Percentiles rank a stretch among this genome's conserved stretches.
phyloP scores from a whole-genome alignment of 2,329 filamentous ascomycete species.

The Nectriaceae sp. region DNA sequence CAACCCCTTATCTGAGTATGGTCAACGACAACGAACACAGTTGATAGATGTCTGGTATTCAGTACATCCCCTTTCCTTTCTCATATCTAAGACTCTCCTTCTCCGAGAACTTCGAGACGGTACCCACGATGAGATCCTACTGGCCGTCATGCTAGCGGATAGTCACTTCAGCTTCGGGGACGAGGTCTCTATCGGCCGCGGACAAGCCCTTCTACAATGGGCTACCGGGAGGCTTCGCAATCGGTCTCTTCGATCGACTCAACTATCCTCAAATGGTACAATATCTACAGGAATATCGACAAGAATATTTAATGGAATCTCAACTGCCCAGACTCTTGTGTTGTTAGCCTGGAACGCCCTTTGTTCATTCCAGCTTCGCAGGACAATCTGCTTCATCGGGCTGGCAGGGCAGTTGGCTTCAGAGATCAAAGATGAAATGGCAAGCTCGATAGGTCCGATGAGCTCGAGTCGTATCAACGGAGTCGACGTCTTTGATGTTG shows the following conservation, averaged over 20 bases:
- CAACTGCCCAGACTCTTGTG: constrained; percentile 36
- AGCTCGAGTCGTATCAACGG: constrained; percentile 42
- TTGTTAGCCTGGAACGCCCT: constrained; percentile 41
- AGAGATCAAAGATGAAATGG: constrained; percentile 35
- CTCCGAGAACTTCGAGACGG: constrained; percentile 39
- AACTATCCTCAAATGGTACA: constrained; percentile 20
- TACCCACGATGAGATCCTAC: constrained; percentile 40
- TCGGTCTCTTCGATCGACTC: constrained; percentile 24
- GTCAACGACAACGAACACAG: constrained; percentile 35
- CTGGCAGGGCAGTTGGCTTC: constrained; percentile 34
- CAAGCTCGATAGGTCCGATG: constrained; percentile 26
- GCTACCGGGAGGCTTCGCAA: constrained; percentile 35
- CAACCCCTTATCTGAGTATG: constrained; percentile 32
- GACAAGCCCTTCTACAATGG: constrained; percentile 36
- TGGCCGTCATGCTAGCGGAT: constrained; percentile 42
- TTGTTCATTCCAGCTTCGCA: constrained; percentile 32
- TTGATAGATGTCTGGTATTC: constrained; percentile 46
- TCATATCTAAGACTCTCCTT: constrained; percentile 44
- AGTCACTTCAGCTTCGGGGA: constrained; percentile 37
- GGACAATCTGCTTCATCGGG: constrained; percentile 37
- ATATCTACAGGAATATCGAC: constrained; percentile 32
- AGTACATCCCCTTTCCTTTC: constrained; percentile 39
- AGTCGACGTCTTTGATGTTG: constrained; percentile 41
- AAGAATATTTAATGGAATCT: constrained; percentile 34
- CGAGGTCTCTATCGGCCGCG: constrained; percentile 26